Conservation (phyloP, 78 protist species). For the Bodo saltans region DNA sequence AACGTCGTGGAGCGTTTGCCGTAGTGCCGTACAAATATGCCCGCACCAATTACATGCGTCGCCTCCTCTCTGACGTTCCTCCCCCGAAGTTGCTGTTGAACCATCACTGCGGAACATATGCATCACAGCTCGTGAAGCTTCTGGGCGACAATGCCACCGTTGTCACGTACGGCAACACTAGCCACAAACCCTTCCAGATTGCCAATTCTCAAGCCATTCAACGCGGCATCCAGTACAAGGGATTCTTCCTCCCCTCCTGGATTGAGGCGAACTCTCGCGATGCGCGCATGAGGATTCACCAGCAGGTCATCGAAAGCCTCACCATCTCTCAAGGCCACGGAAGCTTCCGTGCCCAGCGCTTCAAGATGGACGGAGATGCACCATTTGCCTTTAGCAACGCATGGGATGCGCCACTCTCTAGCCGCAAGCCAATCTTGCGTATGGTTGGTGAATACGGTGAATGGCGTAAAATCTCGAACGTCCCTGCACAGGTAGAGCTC, state of each 20-base stretch:
- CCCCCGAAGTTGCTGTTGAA: conserved; percentile 63
- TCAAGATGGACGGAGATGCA: not conserved
- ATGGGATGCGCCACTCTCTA: not conserved
- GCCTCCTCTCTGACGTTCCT: conserved; percentile 46
- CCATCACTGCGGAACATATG: conserved; percentile 69
- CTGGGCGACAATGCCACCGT: conserved; percentile 59
- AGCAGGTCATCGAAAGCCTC: not conserved
- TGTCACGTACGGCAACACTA: conserved; percentile 85
- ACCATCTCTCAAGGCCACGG: not conserved
- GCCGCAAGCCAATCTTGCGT: not conserved
- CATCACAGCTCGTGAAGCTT: conserved; percentile 49
- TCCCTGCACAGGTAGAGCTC: not conserved
- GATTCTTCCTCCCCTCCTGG: conserved; percentile 48
- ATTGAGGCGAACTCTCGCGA: not conserved
- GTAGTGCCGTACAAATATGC: conserved; percentile 64
- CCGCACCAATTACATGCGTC: conserved; percentile 34
- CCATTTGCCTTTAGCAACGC: not conserved
- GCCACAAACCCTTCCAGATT: conserved; percentile 51
- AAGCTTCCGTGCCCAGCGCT: not conserved
- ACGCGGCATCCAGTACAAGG: conserved; percentile 47
- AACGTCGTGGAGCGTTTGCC: conserved; percentile 63
- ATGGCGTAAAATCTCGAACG: not conserved
- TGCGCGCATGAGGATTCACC: not conserved
- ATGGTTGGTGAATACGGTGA: not conserved
- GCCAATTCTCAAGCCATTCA: conserved; percentile 59